phyloP scores from a whole-genome alignment of 257 asterid genomes.

The Ocimum tenuiflorum region DNA sequence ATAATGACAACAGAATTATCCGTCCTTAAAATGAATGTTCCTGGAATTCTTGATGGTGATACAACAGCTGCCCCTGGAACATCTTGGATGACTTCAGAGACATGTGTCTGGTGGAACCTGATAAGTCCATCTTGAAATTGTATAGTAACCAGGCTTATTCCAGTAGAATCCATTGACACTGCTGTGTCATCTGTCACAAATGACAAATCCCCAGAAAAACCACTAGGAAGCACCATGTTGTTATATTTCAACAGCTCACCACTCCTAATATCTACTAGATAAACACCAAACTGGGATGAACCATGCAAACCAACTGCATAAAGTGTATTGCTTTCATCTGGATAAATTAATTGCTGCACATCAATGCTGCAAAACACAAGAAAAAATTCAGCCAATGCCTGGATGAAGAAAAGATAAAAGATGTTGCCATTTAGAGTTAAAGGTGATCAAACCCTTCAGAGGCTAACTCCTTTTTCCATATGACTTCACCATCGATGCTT shows the following conservation, averaged over 20 bases:
- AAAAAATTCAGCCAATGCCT: constrained; percentile 9
- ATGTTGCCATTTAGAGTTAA: constrained; percentile 9
- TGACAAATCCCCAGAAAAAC: constrained; percentile 80
- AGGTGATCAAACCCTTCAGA: constrained; percentile 55
- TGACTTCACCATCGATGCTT: constrained; percentile 73
- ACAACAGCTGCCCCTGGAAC: constrained; percentile 49
- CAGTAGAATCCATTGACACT: constrained; percentile 69
- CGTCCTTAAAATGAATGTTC: constrained; percentile 43
- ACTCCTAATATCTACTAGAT: constrained; percentile 52
- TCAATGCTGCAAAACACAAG: constrained; percentile 56
- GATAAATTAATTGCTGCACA: constrained; percentile 53
- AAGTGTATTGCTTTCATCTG: constrained; percentile 53
- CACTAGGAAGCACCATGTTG: constrained; percentile 42
- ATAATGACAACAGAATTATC: constrained; percentile 38
- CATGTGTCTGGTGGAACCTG: constrained; percentile 47
- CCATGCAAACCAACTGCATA: constrained; percentile 62
- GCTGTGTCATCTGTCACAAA: constrained; percentile 51
- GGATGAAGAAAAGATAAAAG: constrained; percentile 11
- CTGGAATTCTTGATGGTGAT: constrained; percentile 62
- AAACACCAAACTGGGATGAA: constrained; percentile 47
- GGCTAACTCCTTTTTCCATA: constrained; percentile 81
- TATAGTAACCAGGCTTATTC: constrained; percentile 50
- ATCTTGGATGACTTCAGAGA: constrained; percentile 54
- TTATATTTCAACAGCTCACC: constrained; percentile 65
- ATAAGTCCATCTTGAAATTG: constrained; percentile 55